Conservation (phyloP, 2,329 filamentous ascomycete species). For the Exophiala aquamarina region DNA sequence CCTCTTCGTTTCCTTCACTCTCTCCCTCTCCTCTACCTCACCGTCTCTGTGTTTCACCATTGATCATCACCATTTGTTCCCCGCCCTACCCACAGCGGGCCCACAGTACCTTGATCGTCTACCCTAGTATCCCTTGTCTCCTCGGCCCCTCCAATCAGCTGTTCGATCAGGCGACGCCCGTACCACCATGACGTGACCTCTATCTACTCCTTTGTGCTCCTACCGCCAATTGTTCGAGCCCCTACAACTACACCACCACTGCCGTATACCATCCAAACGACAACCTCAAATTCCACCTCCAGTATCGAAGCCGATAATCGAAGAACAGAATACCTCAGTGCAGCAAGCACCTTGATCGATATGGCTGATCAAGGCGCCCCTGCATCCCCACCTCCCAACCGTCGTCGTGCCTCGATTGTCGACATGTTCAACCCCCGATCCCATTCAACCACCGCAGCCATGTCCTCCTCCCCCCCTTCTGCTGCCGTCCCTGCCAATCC, state of each 20-base stretch:
- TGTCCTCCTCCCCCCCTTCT: slow-evolving; percentile 46
- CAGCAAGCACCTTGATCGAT: no score
- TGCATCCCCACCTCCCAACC: slow-evolving; percentile 37
- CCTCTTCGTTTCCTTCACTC: background rate
- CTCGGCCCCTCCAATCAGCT: slow-evolving; percentile 3
- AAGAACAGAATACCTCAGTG: no score
- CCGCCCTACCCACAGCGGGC: background rate
- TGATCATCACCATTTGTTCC: background rate
- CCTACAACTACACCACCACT: background rate
- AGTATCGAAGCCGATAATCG: no score
- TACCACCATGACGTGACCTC: slow-evolving; percentile 21
- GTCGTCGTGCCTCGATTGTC: slow-evolving; percentile 47
- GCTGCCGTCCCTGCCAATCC: slow-evolving; percentile 46
- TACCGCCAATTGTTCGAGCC: background rate
- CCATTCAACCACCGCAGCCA: slow-evolving; percentile 33
- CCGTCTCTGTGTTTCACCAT: slow-evolving; percentile 1
- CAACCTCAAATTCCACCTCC: no score
- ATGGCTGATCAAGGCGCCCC: slow-evolving; percentile 47
- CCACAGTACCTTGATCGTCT: background rate
- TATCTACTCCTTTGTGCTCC: slow-evolving; percentile 2
- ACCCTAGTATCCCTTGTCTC: background rate
- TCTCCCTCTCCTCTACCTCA: background rate
- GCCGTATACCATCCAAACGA: no score
- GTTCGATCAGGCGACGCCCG: slow-evolving; percentile 5
- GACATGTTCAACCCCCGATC: slow-evolving; percentile 48